Base-by-base conservation (phyloP, 2,329 filamentous ascomycete species). In the Ophiocordyceps australis region DNA sequence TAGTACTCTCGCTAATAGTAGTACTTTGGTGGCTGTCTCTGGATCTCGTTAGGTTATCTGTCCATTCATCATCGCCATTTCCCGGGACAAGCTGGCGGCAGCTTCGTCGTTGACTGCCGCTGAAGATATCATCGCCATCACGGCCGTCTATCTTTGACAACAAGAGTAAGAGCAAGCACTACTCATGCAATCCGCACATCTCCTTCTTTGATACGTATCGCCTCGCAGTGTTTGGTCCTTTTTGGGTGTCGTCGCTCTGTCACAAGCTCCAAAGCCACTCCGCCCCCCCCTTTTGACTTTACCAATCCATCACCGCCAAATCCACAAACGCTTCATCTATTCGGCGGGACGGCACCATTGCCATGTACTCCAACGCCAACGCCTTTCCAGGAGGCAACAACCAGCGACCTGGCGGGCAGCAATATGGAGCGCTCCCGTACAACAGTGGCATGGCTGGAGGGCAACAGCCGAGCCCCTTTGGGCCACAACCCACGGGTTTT, bases 281-380 rank as follows among this genome's bases (percentile, higher is more conserved):
- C 23, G n/a, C n/a, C n/a, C n/a, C n/a, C n/a, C n/a, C n/a, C n/a
- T n/a, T n/a, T n/a, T n/a, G n/a, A n/a, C n/a, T n/a, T n/a, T n/a
- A n/a, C n/a, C n/a, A n/a, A n/a, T n/a, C n/a, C n/a, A n/a, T n/a
- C n/a, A n/a, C 10, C 17, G 17, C 7, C 17, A 10, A 7, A 19
- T 10, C 17, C 7, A 7, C 17, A 7, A 10, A 7, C 17, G 17
- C 17, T 10, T 19, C 17, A 7, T 19, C 10, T 7, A 10, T 13
- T n/a, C 21, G 17, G 13, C 33, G 19, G 19, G 28, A 23, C 23
- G 16, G 21, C 24, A 25, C 31, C 23, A 9, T 15, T 36, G 34
- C 43, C 54, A 94, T 94, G 86, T 95, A 81, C 58, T 89, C 82
- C 38, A 81, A 76, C 49, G 79, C 81, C 38, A 91, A 79, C 59